Conservation (phyloP, 306 rosid species). For the Sicyos baderoa region DNA sequence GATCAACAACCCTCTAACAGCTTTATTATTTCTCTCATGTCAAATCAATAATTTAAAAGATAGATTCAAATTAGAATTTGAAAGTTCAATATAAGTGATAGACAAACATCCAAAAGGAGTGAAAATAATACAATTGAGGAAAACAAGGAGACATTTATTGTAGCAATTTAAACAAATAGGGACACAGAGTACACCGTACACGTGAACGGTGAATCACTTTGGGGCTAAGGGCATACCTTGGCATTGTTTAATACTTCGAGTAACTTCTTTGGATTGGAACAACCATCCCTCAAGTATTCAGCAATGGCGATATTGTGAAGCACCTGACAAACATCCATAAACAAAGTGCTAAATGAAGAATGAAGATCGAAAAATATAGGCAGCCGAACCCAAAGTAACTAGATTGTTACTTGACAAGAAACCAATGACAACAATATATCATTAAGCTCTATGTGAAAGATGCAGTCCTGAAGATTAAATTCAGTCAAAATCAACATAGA, state of each 20-base stretch:
- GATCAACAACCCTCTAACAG: too few species aligned
- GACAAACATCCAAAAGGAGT: background rate
- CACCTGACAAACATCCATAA: constrained; percentile 41
- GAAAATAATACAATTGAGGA: background rate
- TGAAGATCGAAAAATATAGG: background rate
- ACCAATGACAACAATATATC: background rate
- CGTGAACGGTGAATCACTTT: background rate
- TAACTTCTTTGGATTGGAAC: constrained; percentile 74
- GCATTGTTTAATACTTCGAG: constrained; percentile 67
- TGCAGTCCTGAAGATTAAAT: constrained; percentile 5
- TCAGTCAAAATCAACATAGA: background rate
- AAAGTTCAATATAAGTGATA: background rate
- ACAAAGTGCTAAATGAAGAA: background rate
- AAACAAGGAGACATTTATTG: constrained; percentile 2
- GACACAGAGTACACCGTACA: background rate
- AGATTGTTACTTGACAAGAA: background rate
- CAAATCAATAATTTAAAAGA: background rate
- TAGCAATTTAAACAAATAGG: constrained; percentile 10
- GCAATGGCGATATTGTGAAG: constrained; percentile 81
- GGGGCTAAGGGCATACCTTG: constrained; percentile 43
- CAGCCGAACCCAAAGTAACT: background rate
- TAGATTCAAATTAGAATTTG: background rate
- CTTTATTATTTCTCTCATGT: background rate
- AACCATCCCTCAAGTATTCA: constrained; percentile 71
- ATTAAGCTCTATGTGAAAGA: background rate